A percentile compares a stretch with the other conserved stretches of the same genome.
phyloP scores from a whole-genome alignment of 352 stramenopile genomes.

The Pythium sp. region DNA sequence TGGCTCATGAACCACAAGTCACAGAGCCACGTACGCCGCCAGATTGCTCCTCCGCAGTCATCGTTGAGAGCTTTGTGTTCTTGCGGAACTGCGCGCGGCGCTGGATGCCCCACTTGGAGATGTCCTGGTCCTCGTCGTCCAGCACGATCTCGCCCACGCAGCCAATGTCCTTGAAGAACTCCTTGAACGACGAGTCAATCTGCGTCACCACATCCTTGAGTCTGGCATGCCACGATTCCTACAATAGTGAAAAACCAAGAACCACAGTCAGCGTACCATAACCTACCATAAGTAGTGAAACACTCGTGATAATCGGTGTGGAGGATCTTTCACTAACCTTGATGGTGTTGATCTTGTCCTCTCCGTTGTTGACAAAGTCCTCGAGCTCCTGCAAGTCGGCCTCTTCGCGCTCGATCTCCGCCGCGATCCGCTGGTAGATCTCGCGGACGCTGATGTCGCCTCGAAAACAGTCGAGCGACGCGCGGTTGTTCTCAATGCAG shows the following conservation, averaged over 20 bases:
- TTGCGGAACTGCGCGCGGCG: conserved; percentile 84
- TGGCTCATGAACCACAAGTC: not conserved
- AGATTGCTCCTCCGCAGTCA: conserved; percentile 86
- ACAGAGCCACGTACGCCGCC: conserved; percentile 54
- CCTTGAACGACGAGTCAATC: conserved; percentile 80
- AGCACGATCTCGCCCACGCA: conserved; percentile 83
- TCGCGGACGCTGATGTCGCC: conserved; percentile 73
- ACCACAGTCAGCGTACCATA: not conserved
- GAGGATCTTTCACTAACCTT: conserved; percentile 34
- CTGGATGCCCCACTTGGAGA: conserved; percentile 88
- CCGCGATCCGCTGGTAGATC: conserved; percentile 61
- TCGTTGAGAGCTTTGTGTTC: conserved; percentile 77
- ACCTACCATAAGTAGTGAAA: not conserved
- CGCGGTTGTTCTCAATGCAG: conserved; percentile 85
- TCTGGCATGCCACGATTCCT: conserved; percentile 67
- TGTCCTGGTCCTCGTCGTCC: conserved; percentile 72
- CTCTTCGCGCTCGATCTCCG: conserved; percentile 73
- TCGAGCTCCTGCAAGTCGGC: conserved; percentile 52
- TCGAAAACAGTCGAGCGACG: conserved; percentile 74
- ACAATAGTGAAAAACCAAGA: not conserved
- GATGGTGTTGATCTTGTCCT: conserved; percentile 71
- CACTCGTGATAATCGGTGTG: not conserved
- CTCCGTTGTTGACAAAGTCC: conserved; percentile 52
- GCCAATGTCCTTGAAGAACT: conserved; percentile 85
- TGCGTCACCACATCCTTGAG: conserved; percentile 71